Percentiles rank a stretch among this genome's conserved stretches.
Evolutionary conservation across 1,284 basidiomycete genomes (phyloP).

Genomic region (Laetiporus sulphureus): DNA sequence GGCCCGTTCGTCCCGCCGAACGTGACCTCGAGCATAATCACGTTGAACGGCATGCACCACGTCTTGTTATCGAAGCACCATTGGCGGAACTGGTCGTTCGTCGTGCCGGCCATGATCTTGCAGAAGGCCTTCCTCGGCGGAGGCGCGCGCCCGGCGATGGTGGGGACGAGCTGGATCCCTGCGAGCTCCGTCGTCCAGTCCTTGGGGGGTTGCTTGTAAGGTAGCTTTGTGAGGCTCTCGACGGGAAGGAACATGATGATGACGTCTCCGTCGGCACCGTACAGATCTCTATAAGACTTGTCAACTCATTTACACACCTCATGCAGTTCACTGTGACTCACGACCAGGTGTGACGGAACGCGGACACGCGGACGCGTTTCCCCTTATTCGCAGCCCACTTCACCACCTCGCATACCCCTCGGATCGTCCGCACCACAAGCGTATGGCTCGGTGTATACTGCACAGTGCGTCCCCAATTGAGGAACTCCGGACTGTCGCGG

Average conservation of each 20-base stretch:
- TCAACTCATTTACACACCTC: background rate
- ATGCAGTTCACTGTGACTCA: background rate
- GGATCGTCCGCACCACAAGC: conserved; percentile 8
- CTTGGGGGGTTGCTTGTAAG: conserved; percentile 7
- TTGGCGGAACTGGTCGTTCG: conserved; percentile 9
- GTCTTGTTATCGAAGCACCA: conserved; percentile 10
- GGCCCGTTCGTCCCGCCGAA: conserved; percentile 12
- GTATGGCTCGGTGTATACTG: conserved; percentile 4
- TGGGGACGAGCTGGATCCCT: conserved; percentile 6
- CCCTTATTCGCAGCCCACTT: conserved; percentile 9
- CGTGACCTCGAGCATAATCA: conserved; percentile 10
- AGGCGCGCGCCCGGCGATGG: conserved; percentile 6
- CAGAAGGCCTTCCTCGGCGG: conserved; percentile 3
- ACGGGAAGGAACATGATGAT: conserved; percentile 10
- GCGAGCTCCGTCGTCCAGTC: conserved; percentile 9
- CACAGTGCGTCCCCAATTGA: conserved; percentile 11
- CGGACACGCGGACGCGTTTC: conserved; percentile 9
- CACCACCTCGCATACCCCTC: conserved; percentile 10
- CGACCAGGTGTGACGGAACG: conserved; percentile 13
- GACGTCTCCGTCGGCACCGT: conserved; percentile 4
- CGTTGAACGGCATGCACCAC: conserved; percentile 9
- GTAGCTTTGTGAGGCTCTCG: conserved; percentile 6
- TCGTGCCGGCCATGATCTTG: conserved; percentile 11
- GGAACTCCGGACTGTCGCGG: conserved; percentile 5
- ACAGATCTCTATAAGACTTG: conserved; percentile 3